These are phyloP conservation scores for Fusarium lateritium DNA, from an alignment of 2,329 filamentous ascomycete genomes.

Conservation along the genomic window DNA sequence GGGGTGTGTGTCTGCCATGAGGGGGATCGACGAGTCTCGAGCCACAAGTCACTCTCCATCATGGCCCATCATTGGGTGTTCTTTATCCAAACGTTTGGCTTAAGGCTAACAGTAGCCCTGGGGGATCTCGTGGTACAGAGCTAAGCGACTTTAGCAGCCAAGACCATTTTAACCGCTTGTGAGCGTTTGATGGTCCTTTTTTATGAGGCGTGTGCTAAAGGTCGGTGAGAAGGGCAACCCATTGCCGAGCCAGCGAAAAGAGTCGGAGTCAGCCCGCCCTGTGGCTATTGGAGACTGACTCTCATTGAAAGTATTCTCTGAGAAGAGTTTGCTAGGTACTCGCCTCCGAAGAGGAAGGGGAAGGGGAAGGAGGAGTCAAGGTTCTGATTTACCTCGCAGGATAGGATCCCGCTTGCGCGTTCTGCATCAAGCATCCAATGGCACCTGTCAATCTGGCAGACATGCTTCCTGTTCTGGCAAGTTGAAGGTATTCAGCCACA, in stretches of 20 bases:
- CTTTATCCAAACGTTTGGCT: conserved; percentile 15
- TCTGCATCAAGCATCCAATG: conserved; percentile 42
- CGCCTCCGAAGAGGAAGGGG: neutral
- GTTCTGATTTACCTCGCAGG: conserved; percentile 17
- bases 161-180: conserved; percentile 10
- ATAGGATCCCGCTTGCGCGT: conserved; percentile 23
- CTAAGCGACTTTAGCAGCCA: conserved; percentile 25
- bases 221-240: conserved; percentile 30
- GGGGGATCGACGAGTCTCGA: conserved; percentile 46
- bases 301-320: neutral
- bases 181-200: conserved; percentile 17
- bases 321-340: neutral
- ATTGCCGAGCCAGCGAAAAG: conserved; percentile 1
- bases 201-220: conserved; percentile 17
- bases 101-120: conserved; percentile 11
- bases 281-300: neutral
- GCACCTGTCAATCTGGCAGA: conserved; percentile 18
- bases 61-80: conserved; percentile 30
- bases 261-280: conserved; percentile 2
- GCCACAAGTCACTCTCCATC: conserved; percentile 49
- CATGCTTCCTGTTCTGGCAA: conserved; percentile 48
- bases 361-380: neutral
- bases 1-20: conserved; percentile 42
- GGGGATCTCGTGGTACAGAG: conserved; percentile 25
- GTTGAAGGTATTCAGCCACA: conserved; percentile 39